These are phyloP conservation scores for Trichoderma atroviride DNA, from an alignment of 2,329 filamentous ascomycete genomes.

Conservation along the genomic window DNA sequence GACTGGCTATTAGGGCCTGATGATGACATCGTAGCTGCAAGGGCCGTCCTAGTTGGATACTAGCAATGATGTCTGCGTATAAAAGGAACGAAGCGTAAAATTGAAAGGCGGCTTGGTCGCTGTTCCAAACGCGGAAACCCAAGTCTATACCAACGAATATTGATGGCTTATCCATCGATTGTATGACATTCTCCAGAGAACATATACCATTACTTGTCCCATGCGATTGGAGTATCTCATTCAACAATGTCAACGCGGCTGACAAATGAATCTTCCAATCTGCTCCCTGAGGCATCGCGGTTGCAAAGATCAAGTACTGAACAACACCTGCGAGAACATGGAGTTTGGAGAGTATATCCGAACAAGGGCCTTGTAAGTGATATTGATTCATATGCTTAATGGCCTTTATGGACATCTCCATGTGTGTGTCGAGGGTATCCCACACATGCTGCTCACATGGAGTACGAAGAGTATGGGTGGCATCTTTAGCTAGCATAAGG, in stretches of 20 bases:
- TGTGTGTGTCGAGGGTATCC: conserved; percentile 16
- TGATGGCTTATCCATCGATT: not conserved
- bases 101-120: conserved; percentile 42
- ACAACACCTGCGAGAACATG: conserved; percentile 45
- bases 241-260: conserved; percentile 10
- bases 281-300: conserved; percentile 43
- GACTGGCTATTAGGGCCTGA: not conserved
- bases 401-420: not conserved
- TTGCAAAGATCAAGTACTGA: conserved; percentile 50
- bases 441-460: conserved; percentile 13
- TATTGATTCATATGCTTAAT: conserved; percentile 9
- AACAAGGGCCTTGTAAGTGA: conserved; percentile 24
- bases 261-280: conserved; percentile 27
- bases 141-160: not conserved
- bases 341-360: not conserved
- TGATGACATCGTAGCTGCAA: not conserved
- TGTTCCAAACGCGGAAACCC: conserved; percentile 36
- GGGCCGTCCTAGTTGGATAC: not conserved
- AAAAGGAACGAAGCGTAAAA: conserved; percentile 43
- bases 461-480: not conserved
- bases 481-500: conserved; percentile 37
- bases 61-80: conserved; percentile 29
- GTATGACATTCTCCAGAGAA: not conserved
- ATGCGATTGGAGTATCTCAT: not conserved
- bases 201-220: not conserved